A percentile compares a stretch with the other conserved stretches of the same genome.
Evolutionary conservation across 2,329 filamentous ascomycete species (phyloP).

Genomic region (Xylogone sp.): DNA sequence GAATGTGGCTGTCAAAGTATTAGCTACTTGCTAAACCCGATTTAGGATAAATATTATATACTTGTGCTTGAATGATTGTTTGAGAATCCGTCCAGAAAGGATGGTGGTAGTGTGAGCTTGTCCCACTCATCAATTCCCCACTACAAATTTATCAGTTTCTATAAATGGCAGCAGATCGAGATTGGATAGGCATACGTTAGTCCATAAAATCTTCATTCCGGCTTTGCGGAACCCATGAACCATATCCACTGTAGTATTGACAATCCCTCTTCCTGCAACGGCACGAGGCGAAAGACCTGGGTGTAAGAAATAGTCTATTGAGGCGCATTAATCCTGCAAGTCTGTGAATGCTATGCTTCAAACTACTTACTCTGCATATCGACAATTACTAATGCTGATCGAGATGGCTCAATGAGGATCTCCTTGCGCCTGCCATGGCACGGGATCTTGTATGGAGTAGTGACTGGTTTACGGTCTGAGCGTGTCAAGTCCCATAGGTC

Average conservation of each 20-base stretch:
- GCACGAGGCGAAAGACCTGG: slow-evolving; percentile 22
- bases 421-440: slow-evolving; percentile 21
- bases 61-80: slow-evolving; percentile 16
- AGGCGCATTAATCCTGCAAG: not conserved
- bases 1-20: slow-evolving; percentile 16
- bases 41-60: not conserved
- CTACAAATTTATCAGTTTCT: not conserved
- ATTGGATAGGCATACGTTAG: slow-evolving; percentile 11
- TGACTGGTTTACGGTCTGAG: slow-evolving; percentile 22
- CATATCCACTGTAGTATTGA: slow-evolving; percentile 27
- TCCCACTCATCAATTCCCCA: slow-evolving; percentile 28
- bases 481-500: slow-evolving; percentile 28
- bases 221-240: slow-evolving; percentile 21
- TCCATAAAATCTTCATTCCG: slow-evolving; percentile 26
- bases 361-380: slow-evolving; percentile 26
- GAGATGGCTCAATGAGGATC: slow-evolving; percentile 23
- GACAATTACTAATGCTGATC: slow-evolving; percentile 23
- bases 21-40: too few relatives aligned
- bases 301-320: slow-evolving; percentile 25
- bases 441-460: slow-evolving; percentile 25
- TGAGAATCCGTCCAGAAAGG: slow-evolving; percentile 25
- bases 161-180: not conserved
- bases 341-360: too few relatives aligned
- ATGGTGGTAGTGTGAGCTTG: slow-evolving; percentile 24
- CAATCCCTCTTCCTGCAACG: slow-evolving; percentile 18